Evolutionary conservation across 2,329 filamentous ascomycete species (phyloP).

Genomic region (Ophiocordyceps camponoti-saundersi): DNA sequence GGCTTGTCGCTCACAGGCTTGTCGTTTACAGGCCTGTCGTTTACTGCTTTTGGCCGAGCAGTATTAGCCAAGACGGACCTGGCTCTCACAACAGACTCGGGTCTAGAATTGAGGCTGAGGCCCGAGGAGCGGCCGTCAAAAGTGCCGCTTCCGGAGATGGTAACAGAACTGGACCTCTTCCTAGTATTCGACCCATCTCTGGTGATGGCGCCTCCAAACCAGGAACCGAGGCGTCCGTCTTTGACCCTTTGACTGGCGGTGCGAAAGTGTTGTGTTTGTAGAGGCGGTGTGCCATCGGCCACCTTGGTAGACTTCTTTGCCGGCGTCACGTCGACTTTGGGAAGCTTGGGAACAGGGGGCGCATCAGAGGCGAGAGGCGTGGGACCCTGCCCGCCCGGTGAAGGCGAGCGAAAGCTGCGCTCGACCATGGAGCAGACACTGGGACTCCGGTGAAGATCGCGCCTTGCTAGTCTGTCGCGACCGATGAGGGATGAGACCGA

Average conservation of each 20-base stretch:
- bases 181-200: conserved; percentile 27
- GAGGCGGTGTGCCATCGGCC: conserved; percentile 8
- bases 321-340: conserved; percentile 23
- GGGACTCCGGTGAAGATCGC: conserved; percentile 41
- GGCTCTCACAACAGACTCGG: not conserved
- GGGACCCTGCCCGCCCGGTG: conserved; percentile 29
- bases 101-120: not conserved
- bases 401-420: conserved; percentile 70
- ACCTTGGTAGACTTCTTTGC: conserved; percentile 6
- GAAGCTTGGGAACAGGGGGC: conserved; percentile 64
- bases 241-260: conserved; percentile 35
- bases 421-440: conserved; percentile 78
- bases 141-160: not conserved
- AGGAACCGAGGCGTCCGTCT: conserved; percentile 23
- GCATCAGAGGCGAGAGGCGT: conserved; percentile 25
- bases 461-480: conserved; percentile 17
- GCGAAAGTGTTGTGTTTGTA: conserved; percentile 30
- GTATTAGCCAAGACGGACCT: not conserved
- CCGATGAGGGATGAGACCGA: conserved; percentile 54
- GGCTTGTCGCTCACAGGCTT: not conserved
- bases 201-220: conserved; percentile 28
- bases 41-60: not conserved
- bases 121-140: not conserved
- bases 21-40: not conserved
- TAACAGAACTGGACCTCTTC: conserved; percentile 20